Evolutionary conservation across 306 rosid genomes (phyloP), one percentile per base, ranked within the genome.

Genomic region (Glycyrrhiza uralensis): DNA sequence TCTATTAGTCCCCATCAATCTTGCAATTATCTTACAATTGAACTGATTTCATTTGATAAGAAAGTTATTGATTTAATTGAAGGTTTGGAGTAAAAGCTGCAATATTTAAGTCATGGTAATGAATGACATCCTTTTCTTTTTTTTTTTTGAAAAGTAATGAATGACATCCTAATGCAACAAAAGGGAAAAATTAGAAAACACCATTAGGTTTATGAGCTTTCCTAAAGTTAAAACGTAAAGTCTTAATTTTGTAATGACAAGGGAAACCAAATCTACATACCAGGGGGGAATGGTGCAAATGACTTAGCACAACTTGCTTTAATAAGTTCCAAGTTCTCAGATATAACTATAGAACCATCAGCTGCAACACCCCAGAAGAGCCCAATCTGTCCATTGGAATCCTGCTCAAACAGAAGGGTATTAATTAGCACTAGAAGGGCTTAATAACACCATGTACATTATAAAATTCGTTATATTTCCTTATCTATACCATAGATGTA

Each of bases 231-330:
- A 12, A 18, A 26, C 29, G 30, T 12, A 28, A 55, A 23, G 9
- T 54, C 6, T 7, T 36, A 11, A 35, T 62, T 36, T 38, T 47
- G 23, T 11, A 15, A 41, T 1, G 7, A 26, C 60, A 75, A 26
- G 2, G 13, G 6, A 13, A 56, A 14, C 29, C 2, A 23, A 30
- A 35, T 63, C 5, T 59, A 76, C 76, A 47, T 92, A 90, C 98
- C 98, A 15, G 71, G 45, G 24, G 99, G 97, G 74, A 94, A 91
- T 57, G 96, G 95, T 33, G 99, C 97, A 83, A 82, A 94, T 13
- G 99, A 94, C 74, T 91, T 94, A 26, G 91, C 91, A 84, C 99
- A 91, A 7, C 95, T 80, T 60, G 78, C 86, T 88, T 91, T 89
- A 13, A 94, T 39, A 54, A 87, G 77, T 39, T 79, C 91, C 83